These are phyloP conservation scores for Poteriospumella lacustris DNA, from an alignment of 108 stramenopile species.

Conservation along the genomic window DNA sequence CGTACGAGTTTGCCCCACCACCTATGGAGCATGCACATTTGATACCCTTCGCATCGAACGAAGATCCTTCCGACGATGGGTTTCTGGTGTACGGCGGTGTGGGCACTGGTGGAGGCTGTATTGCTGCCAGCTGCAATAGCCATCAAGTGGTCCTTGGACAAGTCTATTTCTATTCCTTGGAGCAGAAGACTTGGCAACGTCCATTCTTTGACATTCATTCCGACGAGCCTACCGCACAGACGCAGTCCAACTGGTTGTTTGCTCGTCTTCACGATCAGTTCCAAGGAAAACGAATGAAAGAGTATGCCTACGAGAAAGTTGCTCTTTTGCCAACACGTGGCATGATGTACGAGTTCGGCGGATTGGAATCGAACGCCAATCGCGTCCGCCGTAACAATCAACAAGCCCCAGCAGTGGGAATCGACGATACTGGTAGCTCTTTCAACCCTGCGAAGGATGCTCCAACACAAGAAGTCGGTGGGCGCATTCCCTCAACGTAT, in stretches of 20 bases:
- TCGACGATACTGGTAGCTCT: no score
- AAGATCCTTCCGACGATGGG: no score
- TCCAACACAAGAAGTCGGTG: not conserved
- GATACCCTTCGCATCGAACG: not conserved
- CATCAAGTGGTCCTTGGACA: not conserved
- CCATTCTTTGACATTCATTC: not conserved
- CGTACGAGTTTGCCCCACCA: not conserved
- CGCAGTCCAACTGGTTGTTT: not conserved
- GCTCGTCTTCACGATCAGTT: not conserved
- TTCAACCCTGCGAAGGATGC: no score
- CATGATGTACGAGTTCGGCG: not conserved
- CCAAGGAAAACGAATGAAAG: not conserved
- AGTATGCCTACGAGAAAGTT: not conserved
- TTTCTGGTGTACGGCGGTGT: not conserved
- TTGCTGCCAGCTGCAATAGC: not conserved
- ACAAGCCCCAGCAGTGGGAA: no score
- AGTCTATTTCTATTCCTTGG: not conserved
- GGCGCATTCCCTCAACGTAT: not conserved
- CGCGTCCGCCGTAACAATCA: no score
- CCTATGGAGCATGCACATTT: not conserved
- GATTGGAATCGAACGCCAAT: no score
- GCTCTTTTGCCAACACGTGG: not conserved
- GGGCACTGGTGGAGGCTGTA: not conserved
- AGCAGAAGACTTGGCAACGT: not conserved
- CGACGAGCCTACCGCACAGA: not conserved